Base-by-base conservation (phyloP, 2,329 filamentous ascomycete genomes). In the Trichoderma koningii region DNA sequence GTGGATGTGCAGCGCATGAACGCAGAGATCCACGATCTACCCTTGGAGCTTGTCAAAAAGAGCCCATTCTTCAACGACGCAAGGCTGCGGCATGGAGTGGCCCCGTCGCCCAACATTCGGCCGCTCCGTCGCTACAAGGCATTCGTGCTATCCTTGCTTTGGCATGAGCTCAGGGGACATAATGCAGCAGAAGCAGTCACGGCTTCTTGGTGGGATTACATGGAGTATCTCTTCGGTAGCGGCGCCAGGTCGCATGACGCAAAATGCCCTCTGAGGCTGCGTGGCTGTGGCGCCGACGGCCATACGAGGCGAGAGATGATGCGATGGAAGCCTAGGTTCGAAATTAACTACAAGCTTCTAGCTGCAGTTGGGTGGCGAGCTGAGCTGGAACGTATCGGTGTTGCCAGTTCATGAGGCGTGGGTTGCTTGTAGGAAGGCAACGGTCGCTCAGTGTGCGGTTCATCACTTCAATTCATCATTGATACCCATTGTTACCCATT, bases 341-440 rank as follows among this genome's bases (percentile, higher is more conserved):
- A 61, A 21, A 38, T 51, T 26, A 61, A 61, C n/a, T 51, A 61
- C n/a, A 61, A 61, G 3, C 17, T 61, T 7, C 47, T 61, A 42
- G 50, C 34, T 44, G 47, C 57, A 10, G 28, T 17, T 2, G 57
- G 51, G 23, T 61, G 57, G 57, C 38, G 34, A 21, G 57, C 42
- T 21, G 57, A 61, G 47, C 57, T 61, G 2, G 51, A 10, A 30
- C 34, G 21, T 19, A 42, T 61, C 17, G 57, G 57, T 7, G 28
- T 61, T 3, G 26, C 50, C 34, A 61, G 19, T 23, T n/a, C 47
- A 10, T 61, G 47, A 52, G 15, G 14, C 6, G 17, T 42, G 19
- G n/a, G 21, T 34, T 52, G 28, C 28, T 12, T 10, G 26, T 19
- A 10, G 26, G 2, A 34, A 52, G 26, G 34, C 3, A 38, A 38